Evolutionary conservation across 768 basidiomycete genomes (phyloP).

Genomic region (Termitomyces sp.): DNA sequence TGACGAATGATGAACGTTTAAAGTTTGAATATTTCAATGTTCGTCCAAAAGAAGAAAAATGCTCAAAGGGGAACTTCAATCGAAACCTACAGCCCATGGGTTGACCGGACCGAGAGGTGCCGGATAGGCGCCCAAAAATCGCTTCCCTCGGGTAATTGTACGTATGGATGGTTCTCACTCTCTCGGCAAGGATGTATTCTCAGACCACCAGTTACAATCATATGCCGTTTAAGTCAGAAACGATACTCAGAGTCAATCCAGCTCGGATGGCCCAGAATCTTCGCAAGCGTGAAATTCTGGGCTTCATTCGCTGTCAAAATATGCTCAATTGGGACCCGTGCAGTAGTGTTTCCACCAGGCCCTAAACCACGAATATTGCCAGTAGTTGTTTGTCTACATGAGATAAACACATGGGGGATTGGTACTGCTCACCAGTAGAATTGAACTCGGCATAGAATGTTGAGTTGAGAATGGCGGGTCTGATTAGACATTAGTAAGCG

Average conservation of each 20-base stretch:
- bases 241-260: slow-evolving; percentile 55
- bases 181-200: not conserved
- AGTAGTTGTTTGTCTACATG: not conserved
- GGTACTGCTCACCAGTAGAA: slow-evolving; percentile 38
- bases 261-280: slow-evolving; percentile 45
- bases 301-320: slow-evolving; percentile 37
- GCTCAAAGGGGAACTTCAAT: too few relatives aligned
- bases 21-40: too few relatives aligned
- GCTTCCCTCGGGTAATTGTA: too few relatives aligned
- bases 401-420: not conserved
- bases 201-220: not conserved
- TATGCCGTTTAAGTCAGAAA: slow-evolving; percentile 19
- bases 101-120: too few relatives aligned
- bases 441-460: slow-evolving; percentile 55
- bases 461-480: slow-evolving; percentile 43
- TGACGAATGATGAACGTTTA: too few relatives aligned
- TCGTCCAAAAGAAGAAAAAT: too few relatives aligned
- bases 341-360: slow-evolving; percentile 44
- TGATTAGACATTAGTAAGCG: slow-evolving; percentile 10
- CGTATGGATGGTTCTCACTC: too few relatives aligned
- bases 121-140: too few relatives aligned
- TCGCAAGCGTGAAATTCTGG: slow-evolving; percentile 35
- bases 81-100: too few relatives aligned
- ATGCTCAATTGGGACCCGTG: slow-evolving; percentile 41
- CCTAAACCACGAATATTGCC: slow-evolving; percentile 26